Conservation (phyloP, 306 rosid species). For the Nissolia schottii region DNA sequence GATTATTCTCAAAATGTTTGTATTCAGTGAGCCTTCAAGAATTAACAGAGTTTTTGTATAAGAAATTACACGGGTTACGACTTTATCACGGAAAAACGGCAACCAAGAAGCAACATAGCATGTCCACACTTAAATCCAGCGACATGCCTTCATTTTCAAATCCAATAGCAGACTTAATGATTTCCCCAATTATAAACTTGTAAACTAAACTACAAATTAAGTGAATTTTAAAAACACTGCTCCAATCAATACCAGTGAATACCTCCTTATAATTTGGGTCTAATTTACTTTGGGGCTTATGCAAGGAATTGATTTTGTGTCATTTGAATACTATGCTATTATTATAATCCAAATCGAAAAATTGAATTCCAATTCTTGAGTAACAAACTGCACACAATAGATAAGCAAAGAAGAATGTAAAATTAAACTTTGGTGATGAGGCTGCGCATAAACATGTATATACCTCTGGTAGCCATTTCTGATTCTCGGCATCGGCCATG, state of each 20-base stretch:
- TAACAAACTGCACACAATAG: too few species aligned
- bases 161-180: neutral
- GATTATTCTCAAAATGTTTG: too few species aligned
- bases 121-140: neutral
- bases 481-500: slow-evolving; percentile 92
- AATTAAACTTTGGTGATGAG: neutral
- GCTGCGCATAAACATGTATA: too few species aligned
- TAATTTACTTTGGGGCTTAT: too few species aligned
- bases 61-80: too few species aligned
- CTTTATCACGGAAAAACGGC: neutral
- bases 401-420: neutral
- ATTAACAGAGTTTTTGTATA: neutral
- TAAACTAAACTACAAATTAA: neutral
- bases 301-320: too few species aligned
- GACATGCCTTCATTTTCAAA: neutral
- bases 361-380: too few species aligned
- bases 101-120: neutral
- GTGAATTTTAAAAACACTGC: neutral
- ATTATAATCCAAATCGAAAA: too few species aligned
- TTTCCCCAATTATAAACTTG: neutral
- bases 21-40: neutral
- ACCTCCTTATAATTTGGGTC: too few species aligned
- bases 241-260: neutral
- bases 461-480: slow-evolving; percentile 77
- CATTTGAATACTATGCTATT: too few species aligned